Base-by-base conservation (phyloP, 1,139 yeast species). In the Diutina neorugosa region DNA sequence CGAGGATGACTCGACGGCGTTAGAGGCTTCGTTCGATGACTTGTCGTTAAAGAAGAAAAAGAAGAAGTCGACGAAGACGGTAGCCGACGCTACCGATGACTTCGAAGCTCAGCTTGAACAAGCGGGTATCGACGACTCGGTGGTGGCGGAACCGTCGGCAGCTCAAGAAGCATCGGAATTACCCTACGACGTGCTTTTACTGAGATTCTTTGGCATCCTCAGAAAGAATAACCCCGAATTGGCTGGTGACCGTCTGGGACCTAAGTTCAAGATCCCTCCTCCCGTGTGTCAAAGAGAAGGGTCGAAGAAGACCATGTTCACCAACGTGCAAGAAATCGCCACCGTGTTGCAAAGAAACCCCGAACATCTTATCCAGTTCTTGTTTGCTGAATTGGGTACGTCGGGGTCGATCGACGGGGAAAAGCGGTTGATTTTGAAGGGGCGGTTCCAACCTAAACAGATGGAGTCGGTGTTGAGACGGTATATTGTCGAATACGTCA, bases 341-440 rank as follows among this genome's bases (percentile, higher is more conserved):
- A 88, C 89, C 62, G 93, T 91, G 56, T 80, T 93, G 76, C 97
- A 91, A 73, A 85, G 99, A 76, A 88, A 91, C 55, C 94, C 96
- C 61, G 98, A 93, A 65, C 98, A 94, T 73, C 84, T 93, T 61
- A 93, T 91, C 69, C 97, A 90, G 75, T 93, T 87, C 72, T 74
- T 93, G 71, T 94, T 93, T 71, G 98, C 98, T 2, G 99, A 93
- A 76, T 79, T 93, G 80, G 99, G 98, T 83, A 93, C 99, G 23
- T 89, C 98, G 2, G 99, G 99, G 67, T 91, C 98, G 56, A 93
- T 93, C 57, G 99, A 93, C 73, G 98, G 98, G 68, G 91, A 90
- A 69, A 88, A 90, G 77, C 85, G 98, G 71, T 81, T 93, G 67
- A 91, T 93, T 58, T 90, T 93, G 69, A 93, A 90, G 78, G 99